Percentiles rank a stretch among this genome's conserved stretches.
These are phyloP conservation scores for Austroboletus festivus DNA, from an alignment of 768 basidiomycete genomes.

Conservation along the genomic window DNA sequence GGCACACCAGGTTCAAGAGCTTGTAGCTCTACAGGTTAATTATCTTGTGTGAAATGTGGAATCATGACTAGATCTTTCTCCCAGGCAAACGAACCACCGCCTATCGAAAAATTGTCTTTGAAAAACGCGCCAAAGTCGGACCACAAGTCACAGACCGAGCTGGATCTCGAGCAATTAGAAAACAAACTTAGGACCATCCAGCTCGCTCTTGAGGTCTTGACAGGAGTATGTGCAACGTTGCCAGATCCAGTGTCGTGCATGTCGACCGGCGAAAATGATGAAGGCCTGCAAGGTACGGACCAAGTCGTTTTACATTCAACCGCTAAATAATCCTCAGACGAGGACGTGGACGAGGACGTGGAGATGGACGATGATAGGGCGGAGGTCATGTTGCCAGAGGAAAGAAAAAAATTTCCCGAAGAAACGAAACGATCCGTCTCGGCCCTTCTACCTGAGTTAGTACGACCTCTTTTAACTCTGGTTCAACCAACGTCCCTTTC, in stretches of 20 bases:
- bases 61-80: conserved; percentile 1
- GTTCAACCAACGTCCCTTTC: conserved; percentile 76
- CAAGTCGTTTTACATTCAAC: conserved; percentile 7
- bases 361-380: conserved; percentile 34
- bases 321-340: conserved; percentile 36
- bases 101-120: conserved; percentile 54
- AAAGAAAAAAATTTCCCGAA: conserved; percentile 11
- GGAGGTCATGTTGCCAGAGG: conserved; percentile 26
- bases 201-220: conserved; percentile 84
- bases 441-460: conserved; percentile 55
- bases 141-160: conserved; percentile 65
- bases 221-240: conserved; percentile 82
- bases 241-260: conserved; percentile 63
- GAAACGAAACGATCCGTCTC: conserved; percentile 29
- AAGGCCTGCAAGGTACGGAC: conserved; percentile 37
- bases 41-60: background rate
- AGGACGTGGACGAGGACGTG: conserved; percentile 41
- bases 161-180: conserved; percentile 74
- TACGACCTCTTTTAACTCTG: conserved; percentile 64
- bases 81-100: conserved; percentile 46
- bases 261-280: conserved; percentile 32
- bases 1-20: conserved; percentile 47
- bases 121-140: conserved; percentile 73
- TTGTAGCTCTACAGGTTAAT: conserved; percentile 51
- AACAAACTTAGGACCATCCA: conserved; percentile 67